phyloP scores from a whole-genome alignment of 2,329 filamentous ascomycete genomes.

The Shiraia bambusicola region DNA sequence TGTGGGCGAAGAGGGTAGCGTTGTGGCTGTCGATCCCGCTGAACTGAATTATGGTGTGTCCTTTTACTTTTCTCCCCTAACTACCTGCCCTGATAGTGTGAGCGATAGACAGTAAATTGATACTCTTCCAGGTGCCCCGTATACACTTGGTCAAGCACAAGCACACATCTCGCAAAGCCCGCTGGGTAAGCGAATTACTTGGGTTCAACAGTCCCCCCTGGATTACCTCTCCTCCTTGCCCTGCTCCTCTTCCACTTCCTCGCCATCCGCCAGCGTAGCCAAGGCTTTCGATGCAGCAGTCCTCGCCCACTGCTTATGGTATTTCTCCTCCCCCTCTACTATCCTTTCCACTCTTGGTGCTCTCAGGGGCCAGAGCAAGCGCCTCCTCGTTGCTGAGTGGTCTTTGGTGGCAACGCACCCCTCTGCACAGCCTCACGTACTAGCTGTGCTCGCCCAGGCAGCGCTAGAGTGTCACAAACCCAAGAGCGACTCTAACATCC shows the following conservation, averaged over 20 bases:
- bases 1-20: constrained; percentile 47
- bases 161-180: constrained; percentile 44
- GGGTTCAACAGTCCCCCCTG: constrained; percentile 44
- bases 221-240: constrained; percentile 21
- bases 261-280: constrained; percentile 5
- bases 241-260: constrained; percentile 2
- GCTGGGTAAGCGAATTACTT: constrained; percentile 49
- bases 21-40: constrained; percentile 57
- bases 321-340: constrained; percentile 48
- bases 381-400: constrained; percentile 52
- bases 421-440: constrained; percentile 52
- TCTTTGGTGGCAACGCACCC: constrained; percentile 45
- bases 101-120: constrained; percentile 1
- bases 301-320: constrained; percentile 57
- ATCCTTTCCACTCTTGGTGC: constrained; percentile 43
- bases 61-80: constrained; percentile 4
- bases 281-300: constrained; percentile 51
- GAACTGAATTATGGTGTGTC: constrained; percentile 49
- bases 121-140: constrained; percentile 34
- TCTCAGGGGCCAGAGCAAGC: constrained; percentile 38
- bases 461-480: constrained; percentile 48
- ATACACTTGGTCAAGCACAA: constrained; percentile 55
- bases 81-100: no score
- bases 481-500: constrained; percentile 50
- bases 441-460: constrained; percentile 52